phyloP scores from a whole-genome alignment of 352 stramenopile genomes.

The Globisporangium lucens region DNA sequence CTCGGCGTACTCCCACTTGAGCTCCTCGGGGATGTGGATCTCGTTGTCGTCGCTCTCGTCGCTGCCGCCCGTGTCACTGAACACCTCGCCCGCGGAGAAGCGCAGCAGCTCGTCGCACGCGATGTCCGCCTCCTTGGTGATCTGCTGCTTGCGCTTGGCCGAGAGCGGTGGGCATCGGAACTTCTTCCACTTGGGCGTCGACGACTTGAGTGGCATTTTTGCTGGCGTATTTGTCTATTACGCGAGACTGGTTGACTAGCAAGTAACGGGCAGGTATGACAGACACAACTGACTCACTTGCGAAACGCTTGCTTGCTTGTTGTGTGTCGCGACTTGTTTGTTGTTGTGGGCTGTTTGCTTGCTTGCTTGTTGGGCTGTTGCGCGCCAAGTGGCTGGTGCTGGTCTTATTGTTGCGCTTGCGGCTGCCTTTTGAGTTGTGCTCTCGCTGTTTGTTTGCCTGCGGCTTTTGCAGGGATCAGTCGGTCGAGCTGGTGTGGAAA shows the following conservation, averaged over 20 bases:
- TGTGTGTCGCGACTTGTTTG: too few relatives aligned
- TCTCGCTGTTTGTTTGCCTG: neutral
- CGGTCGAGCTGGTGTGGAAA: neutral
- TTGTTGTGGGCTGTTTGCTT: neutral
- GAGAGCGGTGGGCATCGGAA: slow-evolving; percentile 76
- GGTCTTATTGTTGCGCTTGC: neutral
- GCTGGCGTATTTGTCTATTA: neutral
- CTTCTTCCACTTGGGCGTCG: slow-evolving; percentile 66
- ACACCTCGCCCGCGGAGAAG: slow-evolving; percentile 65
- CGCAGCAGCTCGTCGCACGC: slow-evolving; percentile 76
- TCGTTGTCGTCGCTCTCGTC: slow-evolving; percentile 19
- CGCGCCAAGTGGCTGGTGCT: too few relatives aligned
- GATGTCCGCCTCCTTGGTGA: slow-evolving; percentile 65
- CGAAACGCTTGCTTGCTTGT: neutral
- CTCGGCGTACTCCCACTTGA: slow-evolving; percentile 75
- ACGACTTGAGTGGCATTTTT: slow-evolving; percentile 34
- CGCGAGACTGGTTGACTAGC: neutral
- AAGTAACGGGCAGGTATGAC: neutral
- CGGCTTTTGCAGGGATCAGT: neutral
- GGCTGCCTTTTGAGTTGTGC: neutral
- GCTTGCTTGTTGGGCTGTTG: neutral
- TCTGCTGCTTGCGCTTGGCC: slow-evolving; percentile 52
- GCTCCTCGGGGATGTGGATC: slow-evolving; percentile 25
- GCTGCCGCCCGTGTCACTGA: slow-evolving; percentile 25
- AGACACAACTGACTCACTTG: neutral